A percentile compares a stretch with the other conserved stretches of the same genome.
phyloP scores from a whole-genome alignment of 768 basidiomycete genomes.

The Calocybe indica region DNA sequence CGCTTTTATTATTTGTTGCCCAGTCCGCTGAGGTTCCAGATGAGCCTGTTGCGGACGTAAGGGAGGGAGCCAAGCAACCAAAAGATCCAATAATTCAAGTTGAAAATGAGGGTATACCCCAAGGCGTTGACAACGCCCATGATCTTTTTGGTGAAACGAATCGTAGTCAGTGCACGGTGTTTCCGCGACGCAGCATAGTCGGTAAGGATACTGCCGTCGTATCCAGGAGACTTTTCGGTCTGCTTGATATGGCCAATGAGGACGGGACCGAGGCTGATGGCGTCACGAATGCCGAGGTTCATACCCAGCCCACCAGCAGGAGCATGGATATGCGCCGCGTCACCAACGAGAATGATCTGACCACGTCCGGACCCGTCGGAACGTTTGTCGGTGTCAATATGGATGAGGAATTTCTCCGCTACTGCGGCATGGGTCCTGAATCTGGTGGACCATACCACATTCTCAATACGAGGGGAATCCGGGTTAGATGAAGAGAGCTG shows the following conservation, averaged over 20 bases:
- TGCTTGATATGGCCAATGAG: slow-evolving; percentile 26
- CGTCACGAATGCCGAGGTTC: slow-evolving; percentile 56
- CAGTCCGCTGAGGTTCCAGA: slow-evolving; percentile 16
- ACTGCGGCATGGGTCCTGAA: slow-evolving; percentile 40
- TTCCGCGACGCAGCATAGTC: slow-evolving; percentile 28
- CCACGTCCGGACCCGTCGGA: slow-evolving; percentile 1
- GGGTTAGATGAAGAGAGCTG: slow-evolving; percentile 28
- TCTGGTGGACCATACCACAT: slow-evolving; percentile 37
- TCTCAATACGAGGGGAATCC: slow-evolving; percentile 23
- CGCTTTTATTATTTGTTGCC: slow-evolving; percentile 11
- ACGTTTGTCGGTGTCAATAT: slow-evolving; percentile 6
- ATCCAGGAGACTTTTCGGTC: slow-evolving; percentile 7
- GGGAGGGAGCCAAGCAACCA: slow-evolving; percentile 11
- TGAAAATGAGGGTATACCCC: slow-evolving; percentile 2
- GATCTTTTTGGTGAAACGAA: slow-evolving; percentile 30
- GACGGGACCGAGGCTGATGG: slow-evolving; percentile 36
- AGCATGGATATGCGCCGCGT: slow-evolving; percentile 47
- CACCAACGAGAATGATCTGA: slow-evolving; percentile 14
- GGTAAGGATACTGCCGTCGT: slow-evolving; percentile 24
- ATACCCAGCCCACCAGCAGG: slow-evolving; percentile 53
- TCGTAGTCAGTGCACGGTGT: slow-evolving; percentile 33
- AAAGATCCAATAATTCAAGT: slow-evolving; percentile 12
- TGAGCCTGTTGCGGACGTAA: slow-evolving; percentile 6
- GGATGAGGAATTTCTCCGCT: slow-evolving; percentile 31
- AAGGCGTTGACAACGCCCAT: slow-evolving; percentile 13